phyloP scores from a whole-genome alignment of 2,329 filamentous ascomycete genomes.

The Coccinonectria pachysandricola region DNA sequence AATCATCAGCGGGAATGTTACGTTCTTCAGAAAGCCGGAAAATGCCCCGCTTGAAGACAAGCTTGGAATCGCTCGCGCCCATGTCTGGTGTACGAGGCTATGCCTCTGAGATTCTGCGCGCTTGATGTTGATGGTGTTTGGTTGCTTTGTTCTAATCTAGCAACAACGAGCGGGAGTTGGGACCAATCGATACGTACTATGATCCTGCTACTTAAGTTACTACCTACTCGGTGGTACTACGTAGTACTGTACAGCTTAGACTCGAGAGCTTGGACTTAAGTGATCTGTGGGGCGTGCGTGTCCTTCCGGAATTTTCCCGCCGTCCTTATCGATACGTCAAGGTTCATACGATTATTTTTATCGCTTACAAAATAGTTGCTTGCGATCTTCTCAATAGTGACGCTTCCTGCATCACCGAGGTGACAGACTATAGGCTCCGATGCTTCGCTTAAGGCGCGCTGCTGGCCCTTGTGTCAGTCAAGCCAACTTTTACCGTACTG shows the following conservation, averaged over 20 bases:
- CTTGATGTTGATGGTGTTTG: slow-evolving; percentile 6
- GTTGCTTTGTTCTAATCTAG: slow-evolving; percentile 14
- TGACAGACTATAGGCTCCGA: slow-evolving; percentile 7
- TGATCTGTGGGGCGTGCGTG: too few relatives aligned
- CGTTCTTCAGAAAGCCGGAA: slow-evolving; percentile 90
- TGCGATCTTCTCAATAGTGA: too few relatives aligned
- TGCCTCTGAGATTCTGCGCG: slow-evolving; percentile 7
- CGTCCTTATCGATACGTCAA: slow-evolving; percentile 8
- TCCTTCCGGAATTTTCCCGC: slow-evolving; percentile 3
- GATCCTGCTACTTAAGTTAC: too few relatives aligned
- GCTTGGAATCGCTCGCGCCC: slow-evolving; percentile 97
- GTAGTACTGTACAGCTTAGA: too few relatives aligned
- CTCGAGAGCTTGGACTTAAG: too few relatives aligned
- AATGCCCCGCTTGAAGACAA: slow-evolving; percentile 97
- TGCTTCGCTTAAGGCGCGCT: slow-evolving; percentile 20
- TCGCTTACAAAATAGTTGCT: too few relatives aligned
- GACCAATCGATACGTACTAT: too few relatives aligned
- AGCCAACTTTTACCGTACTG: slow-evolving; percentile 4
- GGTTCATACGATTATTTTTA: background rate
- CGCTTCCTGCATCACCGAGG: too few relatives aligned
- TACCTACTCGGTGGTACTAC: too few relatives aligned
- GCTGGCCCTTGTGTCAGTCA: slow-evolving; percentile 9
- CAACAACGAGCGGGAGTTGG: too few relatives aligned
- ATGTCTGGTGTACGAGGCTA: slow-evolving; percentile 39
- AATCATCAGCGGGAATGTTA: slow-evolving; percentile 76